These are phyloP conservation scores for Gentiana straminea DNA, from an alignment of 257 asterid species.

Conservation along the genomic window DNA sequence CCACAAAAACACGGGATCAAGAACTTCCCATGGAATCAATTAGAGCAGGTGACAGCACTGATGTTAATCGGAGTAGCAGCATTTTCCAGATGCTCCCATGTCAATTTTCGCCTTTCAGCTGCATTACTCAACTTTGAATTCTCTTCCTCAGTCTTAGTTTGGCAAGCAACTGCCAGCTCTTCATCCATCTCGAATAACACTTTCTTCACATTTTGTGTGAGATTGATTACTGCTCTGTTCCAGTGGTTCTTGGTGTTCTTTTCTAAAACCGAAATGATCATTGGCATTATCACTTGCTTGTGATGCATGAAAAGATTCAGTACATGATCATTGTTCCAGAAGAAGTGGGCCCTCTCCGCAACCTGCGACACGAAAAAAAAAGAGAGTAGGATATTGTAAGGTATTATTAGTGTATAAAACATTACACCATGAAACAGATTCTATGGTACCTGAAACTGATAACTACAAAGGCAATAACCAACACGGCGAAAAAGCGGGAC, in stretches of 20 bases:
- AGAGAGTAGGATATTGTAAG: background rate
- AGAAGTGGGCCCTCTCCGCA: slow-evolving; percentile 37
- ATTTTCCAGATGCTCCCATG: slow-evolving; percentile 34
- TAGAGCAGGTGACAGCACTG: slow-evolving; percentile 21
- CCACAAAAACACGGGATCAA: slow-evolving; percentile 6
- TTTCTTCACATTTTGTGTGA: slow-evolving; percentile 30
- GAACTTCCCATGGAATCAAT: slow-evolving; percentile 1
- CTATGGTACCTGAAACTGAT: slow-evolving; percentile 31
- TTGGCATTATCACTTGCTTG: slow-evolving; percentile 31
- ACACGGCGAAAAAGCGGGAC: slow-evolving; percentile 32
- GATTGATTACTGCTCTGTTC: slow-evolving; percentile 34
- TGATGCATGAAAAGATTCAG: slow-evolving; percentile 29
- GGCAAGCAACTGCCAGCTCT: slow-evolving; percentile 33
- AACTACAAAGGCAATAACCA: slow-evolving; percentile 34
- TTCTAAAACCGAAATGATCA: slow-evolving; percentile 30
- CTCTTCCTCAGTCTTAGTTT: slow-evolving; percentile 32
- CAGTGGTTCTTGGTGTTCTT: slow-evolving; percentile 33
- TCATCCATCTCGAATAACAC: slow-evolving; percentile 35
- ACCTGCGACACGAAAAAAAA: slow-evolving; percentile 18
- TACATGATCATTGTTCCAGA: slow-evolving; percentile 33
- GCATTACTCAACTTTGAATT: slow-evolving; percentile 16
- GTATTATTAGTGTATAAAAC: too few relatives aligned
- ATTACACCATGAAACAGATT: background rate
- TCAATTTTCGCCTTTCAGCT: slow-evolving; percentile 31
- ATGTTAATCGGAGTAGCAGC: slow-evolving; percentile 22